Evolutionary conservation across 805 yeast species (phyloP).

Genomic region (Blastobotrys peoriensis): DNA sequence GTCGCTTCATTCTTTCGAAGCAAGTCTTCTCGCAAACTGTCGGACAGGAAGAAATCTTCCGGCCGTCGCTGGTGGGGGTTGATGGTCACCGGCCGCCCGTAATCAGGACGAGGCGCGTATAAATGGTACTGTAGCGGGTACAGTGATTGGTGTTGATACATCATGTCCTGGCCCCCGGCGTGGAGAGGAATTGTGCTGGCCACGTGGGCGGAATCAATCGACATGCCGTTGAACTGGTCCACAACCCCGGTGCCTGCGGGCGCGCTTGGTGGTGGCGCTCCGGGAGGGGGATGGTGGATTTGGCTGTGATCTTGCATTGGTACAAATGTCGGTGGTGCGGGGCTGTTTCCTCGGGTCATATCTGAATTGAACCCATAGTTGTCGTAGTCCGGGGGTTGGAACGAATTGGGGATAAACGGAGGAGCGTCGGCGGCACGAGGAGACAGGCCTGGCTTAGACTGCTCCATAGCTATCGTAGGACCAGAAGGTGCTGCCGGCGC

Average conservation of each 20-base stretch:
- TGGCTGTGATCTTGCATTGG: background rate
- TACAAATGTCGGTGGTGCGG: background rate
- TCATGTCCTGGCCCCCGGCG: constrained; percentile 11
- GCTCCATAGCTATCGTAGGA: background rate
- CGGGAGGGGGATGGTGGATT: constrained; percentile 3
- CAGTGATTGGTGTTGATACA: constrained; percentile 21
- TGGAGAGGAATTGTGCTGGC: background rate
- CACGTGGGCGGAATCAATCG: background rate
- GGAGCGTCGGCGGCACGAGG: background rate
- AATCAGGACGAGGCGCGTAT: constrained; percentile 83
- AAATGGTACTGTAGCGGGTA: constrained; percentile 65
- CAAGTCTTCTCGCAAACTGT: constrained; percentile 62
- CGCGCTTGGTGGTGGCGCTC: constrained; percentile 5
- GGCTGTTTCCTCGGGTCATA: background rate
- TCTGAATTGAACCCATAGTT: background rate
- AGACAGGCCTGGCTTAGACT: constrained; percentile 2
- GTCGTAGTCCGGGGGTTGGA: background rate
- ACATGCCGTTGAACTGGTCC: background rate
- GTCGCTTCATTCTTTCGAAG: constrained; percentile 76
- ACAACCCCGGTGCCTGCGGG: constrained; percentile 1
- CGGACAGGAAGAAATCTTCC: constrained; percentile 64
- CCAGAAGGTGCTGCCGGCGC: too few species aligned
- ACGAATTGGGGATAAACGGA: constrained; percentile 5
- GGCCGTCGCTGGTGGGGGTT: constrained; percentile 67
- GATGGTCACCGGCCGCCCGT: constrained; percentile 46